Percentiles rank a stretch among this genome's conserved stretches.
Conservation (phyloP, 192 early-diverging fungal species). For the Rhizoclosmatium sp. region DNA sequence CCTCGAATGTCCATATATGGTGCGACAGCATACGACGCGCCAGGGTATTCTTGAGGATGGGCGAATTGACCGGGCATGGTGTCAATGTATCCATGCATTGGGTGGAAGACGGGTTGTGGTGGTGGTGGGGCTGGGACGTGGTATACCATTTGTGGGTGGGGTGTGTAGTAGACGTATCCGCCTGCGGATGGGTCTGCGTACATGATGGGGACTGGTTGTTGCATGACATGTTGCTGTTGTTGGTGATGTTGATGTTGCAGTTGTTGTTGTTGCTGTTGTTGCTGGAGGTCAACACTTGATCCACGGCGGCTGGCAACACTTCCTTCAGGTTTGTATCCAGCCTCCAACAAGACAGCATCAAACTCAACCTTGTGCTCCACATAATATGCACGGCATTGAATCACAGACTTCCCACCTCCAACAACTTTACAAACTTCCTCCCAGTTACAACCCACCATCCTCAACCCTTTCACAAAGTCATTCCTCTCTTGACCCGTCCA, state of each 20-base stretch:
- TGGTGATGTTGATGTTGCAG: not conserved
- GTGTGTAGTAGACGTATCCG: not conserved
- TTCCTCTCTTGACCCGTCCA: slow-evolving; percentile 86
- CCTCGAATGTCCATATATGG: slow-evolving; percentile 42
- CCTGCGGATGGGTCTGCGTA: not conserved
- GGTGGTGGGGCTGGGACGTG: not conserved
- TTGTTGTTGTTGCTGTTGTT: not conserved
- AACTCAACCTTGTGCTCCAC: slow-evolving; percentile 61
- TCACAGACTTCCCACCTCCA: slow-evolving; percentile 74
- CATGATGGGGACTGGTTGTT: not conserved
- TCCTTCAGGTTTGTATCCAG: slow-evolving; percentile 11
- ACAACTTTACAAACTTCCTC: slow-evolving; percentile 74
- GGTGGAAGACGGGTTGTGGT: slow-evolving; percentile 9
- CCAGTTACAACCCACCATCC: slow-evolving; percentile 78
- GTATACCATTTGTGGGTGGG: not conserved
- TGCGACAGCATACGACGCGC: slow-evolving; percentile 39
- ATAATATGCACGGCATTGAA: slow-evolving; percentile 87
- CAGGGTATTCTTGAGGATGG: slow-evolving; percentile 35
- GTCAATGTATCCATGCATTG: slow-evolving; percentile 26
- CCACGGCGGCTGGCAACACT: not conserved
- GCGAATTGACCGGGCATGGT: slow-evolving; percentile 23
- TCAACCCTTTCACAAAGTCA: slow-evolving; percentile 73
- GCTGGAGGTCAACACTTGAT: not conserved
- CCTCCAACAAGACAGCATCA: slow-evolving; percentile 47
- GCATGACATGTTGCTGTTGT: not conserved